Conservation (phyloP, 1,139 yeast species). For the Meyerozyma smithsonii region DNA sequence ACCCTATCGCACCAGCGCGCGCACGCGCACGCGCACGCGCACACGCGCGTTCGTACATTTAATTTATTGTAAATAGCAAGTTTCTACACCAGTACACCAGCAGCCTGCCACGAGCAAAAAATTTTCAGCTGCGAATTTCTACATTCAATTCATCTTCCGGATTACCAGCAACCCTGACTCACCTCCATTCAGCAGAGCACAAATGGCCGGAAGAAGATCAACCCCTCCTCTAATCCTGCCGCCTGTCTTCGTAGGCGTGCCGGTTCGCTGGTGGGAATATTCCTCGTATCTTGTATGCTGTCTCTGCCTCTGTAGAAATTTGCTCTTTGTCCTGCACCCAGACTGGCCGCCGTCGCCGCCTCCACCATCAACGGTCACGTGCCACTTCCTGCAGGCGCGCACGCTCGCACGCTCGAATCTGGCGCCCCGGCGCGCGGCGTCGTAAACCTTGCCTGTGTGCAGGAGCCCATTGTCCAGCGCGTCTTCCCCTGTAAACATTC, state of each 20-base stretch:
- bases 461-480: not conserved
- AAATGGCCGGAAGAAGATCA: slow-evolving; percentile 51
- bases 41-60: too few relatives aligned
- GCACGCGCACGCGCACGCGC: too few relatives aligned
- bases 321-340: too few relatives aligned
- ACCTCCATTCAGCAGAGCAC: slow-evolving; percentile 43
- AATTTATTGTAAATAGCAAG: not conserved
- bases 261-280: slow-evolving; percentile 49
- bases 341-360: slow-evolving; percentile 20
- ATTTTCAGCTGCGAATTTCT: not conserved
- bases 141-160: slow-evolving; percentile 39
- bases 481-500: not conserved
- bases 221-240: slow-evolving; percentile 34
- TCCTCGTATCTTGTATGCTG: not conserved
- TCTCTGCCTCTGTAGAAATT: too few relatives aligned
- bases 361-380: slow-evolving; percentile 24
- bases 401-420: slow-evolving; percentile 64
- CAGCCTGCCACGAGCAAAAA: not conserved
- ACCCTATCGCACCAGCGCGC: too few relatives aligned
- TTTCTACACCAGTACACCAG: not conserved
- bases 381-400: not conserved
- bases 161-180: slow-evolving; percentile 47
- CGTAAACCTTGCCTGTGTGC: not conserved
- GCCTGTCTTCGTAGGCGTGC: slow-evolving; percentile 12
- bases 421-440: slow-evolving; percentile 33